A percentile compares a stretch with the other conserved stretches of the same genome.
Evolutionary conservation across 768 basidiomycete species (phyloP).

Genomic region (Naganishia vaughanmartiniae): DNA sequence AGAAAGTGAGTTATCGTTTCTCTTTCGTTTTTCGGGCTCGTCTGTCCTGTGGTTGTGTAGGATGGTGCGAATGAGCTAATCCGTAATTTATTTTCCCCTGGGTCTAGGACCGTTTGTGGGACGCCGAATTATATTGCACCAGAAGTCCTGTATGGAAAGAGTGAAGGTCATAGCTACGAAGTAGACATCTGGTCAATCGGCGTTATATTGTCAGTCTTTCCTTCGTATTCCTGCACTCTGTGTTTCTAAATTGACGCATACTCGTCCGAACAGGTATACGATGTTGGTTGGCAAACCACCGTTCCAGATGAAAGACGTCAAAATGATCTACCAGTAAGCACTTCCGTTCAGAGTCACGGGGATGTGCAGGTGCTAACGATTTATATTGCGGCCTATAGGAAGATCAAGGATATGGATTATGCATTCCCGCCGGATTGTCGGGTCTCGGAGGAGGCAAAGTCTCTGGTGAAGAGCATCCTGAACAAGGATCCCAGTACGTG

Average conservation of each 20-base stretch:
- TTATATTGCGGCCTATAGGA: conserved; percentile 55
- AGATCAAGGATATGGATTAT: conserved; percentile 90
- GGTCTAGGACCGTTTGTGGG: conserved; percentile 77
- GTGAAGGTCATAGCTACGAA: conserved; percentile 93
- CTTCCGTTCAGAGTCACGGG: neutral
- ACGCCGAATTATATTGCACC: conserved; percentile 99
- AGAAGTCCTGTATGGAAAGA: conserved; percentile 64
- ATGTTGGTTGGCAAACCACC: conserved; percentile 91
- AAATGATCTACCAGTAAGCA: conserved; percentile 84
- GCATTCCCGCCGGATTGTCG: conserved; percentile 77
- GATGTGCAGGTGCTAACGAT: neutral
- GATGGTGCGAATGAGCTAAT: neutral
- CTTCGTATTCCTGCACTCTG: neutral
- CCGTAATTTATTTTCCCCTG: neutral
- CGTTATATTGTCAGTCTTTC: conserved; percentile 66
- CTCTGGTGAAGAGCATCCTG: conserved; percentile 78
- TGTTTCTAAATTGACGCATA: neutral
- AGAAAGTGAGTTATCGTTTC: conserved; percentile 65
- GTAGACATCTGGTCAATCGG: conserved; percentile 98
- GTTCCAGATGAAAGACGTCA: conserved; percentile 97
- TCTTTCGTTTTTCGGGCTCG: neutral
- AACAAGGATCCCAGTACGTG: conserved; percentile 67
- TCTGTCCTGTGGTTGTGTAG: conserved; percentile 6
- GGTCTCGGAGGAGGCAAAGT: conserved; percentile 69
- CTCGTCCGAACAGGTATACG: conserved; percentile 62